Conservation (phyloP, 495 filamentous ascomycete genomes). For the Schizothecium vesticola region DNA sequence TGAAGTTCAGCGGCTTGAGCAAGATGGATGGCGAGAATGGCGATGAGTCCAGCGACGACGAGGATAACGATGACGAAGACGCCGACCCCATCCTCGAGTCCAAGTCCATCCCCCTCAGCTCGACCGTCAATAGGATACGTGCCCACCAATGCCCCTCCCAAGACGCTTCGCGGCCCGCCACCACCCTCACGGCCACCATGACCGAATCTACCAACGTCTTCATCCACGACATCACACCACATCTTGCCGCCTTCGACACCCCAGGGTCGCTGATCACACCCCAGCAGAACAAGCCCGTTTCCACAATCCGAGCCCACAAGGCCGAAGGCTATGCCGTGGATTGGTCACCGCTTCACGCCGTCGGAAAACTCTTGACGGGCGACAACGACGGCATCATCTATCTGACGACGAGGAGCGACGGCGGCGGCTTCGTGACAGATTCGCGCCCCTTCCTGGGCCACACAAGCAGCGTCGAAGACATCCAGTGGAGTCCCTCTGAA, state of each 20-base stretch:
- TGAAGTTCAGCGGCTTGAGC: slow-evolving; percentile 88
- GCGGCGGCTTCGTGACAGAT: slow-evolving; percentile 82
- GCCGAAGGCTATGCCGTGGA: slow-evolving; percentile 91
- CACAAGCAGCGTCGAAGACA: slow-evolving; percentile 79
- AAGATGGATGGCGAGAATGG: slow-evolving; percentile 66
- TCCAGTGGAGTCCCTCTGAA: slow-evolving; percentile 94
- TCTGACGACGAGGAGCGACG: slow-evolving; percentile 74
- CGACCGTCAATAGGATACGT: slow-evolving; percentile 90
- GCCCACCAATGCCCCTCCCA: slow-evolving; percentile 66
- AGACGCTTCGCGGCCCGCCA: slow-evolving; percentile 63
- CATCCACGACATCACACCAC: slow-evolving; percentile 88
- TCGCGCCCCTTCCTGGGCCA: slow-evolving; percentile 76
- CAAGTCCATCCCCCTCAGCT: slow-evolving; percentile 74
- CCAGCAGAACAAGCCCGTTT: slow-evolving; percentile 76
- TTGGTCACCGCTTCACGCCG: slow-evolving; percentile 73
- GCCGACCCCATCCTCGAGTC: slow-evolving; percentile 92
- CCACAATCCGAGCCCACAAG: slow-evolving; percentile 84
- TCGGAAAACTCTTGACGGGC: slow-evolving; percentile 82
- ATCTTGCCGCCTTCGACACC: slow-evolving; percentile 79
- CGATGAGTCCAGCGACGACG: slow-evolving; percentile 65
- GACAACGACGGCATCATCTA: slow-evolving; percentile 89
- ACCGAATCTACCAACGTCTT: slow-evolving; percentile 79
- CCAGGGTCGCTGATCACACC: slow-evolving; percentile 76
- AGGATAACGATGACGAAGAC: slow-evolving; percentile 64
- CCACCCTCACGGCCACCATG: slow-evolving; percentile 84